Evolutionary conservation across 2,329 filamentous ascomycete species (phyloP).

Genomic region (Cladophialophora psammophila): DNA sequence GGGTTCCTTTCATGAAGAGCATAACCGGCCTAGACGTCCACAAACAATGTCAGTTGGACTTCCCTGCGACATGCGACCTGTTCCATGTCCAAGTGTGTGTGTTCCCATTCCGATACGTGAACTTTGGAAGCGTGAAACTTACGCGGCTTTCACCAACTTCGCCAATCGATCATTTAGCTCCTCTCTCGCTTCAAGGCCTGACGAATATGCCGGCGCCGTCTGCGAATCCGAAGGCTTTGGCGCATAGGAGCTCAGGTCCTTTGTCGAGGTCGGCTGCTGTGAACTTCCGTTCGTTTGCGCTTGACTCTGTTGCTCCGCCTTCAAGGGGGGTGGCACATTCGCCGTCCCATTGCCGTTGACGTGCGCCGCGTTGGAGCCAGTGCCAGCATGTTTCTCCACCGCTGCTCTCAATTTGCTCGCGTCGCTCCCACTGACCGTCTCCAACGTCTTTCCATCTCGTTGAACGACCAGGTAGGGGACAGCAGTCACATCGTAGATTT

Average conservation of each 20-base stretch:
- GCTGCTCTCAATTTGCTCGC: conserved; percentile 82
- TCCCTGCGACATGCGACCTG: not conserved
- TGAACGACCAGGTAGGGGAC: conserved; percentile 91
- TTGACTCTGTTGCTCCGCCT: conserved; percentile 47
- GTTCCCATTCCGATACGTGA: not conserved
- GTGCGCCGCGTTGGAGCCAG: conserved; percentile 42
- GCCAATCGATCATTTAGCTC: conserved; percentile 81
- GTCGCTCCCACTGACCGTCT: conserved; percentile 89
- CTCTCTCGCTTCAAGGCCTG: conserved; percentile 72
- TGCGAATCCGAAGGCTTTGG: conserved; percentile 52
- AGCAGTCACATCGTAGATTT: conserved; percentile 91
- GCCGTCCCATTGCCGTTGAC: conserved; percentile 44
- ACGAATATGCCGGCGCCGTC: conserved; percentile 57
- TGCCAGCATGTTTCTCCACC: conserved; percentile 80
- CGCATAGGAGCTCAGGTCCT: conserved; percentile 55
- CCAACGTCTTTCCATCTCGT: conserved; percentile 75
- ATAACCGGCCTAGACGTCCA: conserved; percentile 68
- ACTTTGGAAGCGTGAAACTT: conserved; percentile 47
- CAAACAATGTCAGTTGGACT: conserved; percentile 11
- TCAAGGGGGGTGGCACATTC: conserved; percentile 50
- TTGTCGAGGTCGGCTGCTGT: conserved; percentile 41
- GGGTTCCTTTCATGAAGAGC: conserved; percentile 99
- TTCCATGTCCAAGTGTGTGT: not conserved
- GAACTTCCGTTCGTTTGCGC: conserved; percentile 38
- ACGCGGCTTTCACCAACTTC: conserved; percentile 90